Base-by-base conservation (phyloP, 2,329 filamentous ascomycete genomes). In the Botrytis byssoidea region DNA sequence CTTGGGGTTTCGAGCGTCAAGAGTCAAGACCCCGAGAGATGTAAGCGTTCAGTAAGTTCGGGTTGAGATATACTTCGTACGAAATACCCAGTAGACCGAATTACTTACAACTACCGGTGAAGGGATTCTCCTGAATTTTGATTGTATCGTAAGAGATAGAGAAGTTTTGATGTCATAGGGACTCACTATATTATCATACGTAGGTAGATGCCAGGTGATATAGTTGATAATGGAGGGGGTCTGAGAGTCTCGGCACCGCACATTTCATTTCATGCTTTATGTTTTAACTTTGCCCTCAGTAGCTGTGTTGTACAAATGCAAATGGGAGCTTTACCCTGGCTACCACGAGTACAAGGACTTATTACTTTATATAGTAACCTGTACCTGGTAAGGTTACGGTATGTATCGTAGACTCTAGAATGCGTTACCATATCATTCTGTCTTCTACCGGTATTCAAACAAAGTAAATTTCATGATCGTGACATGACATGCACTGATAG, bases 231-330 rank as follows among this genome's bases (percentile, higher is more conserved):
- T 67, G 32, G 48, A 22, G 35, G 48, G 46, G 46, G 65, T 67
- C 46, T 67, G 65, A 67, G 46, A 55, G 46, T 46, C 37, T 67
- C 14, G 32, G 44, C n/a, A 51, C 25, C 48, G 20, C 35, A 48
- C 69, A 60, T 40, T 61, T 25, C 69, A 60, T 40, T 61, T 25
- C 59, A 61, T 61, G 35, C 29, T 42, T 46, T 16, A 37, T 71
- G 25, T 35, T 71, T 55, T 29, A 29, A 37, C 48, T n/a, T 46
- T 59, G 32, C 68, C 37, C 68, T 70, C 57, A 22, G 22, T 67
- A 42, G 68, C 68, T 70, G 68, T 60, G 68, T 70, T 70, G 68
- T 70, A 48, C 68, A 67, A 67, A 67, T 35, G 46, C 32, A 18
- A 18, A 42, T 18, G 46, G 57, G 42, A 65, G 37, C 40, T 44